phyloP scores from a whole-genome alignment of 176 grass and related monocot genomes.

The Triticum turgidum region DNA sequence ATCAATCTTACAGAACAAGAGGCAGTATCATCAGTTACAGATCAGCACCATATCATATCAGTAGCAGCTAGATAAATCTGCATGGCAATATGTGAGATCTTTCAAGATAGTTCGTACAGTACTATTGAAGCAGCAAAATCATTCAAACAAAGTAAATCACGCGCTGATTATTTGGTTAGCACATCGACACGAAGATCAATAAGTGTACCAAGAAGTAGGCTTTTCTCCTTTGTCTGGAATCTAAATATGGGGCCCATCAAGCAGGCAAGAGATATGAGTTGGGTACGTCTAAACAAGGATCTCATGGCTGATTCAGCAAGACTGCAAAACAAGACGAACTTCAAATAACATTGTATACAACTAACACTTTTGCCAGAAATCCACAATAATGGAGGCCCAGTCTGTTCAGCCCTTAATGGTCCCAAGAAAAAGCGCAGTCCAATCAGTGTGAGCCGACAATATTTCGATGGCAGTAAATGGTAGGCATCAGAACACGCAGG shows the following conservation, averaged over 20 bases:
- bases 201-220: constrained; percentile 32
- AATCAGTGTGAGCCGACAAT: constrained; percentile 43
- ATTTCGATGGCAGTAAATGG: constrained; percentile 37
- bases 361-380: constrained; percentile 39
- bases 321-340: constrained; percentile 33
- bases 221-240: constrained; percentile 34
- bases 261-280: constrained; percentile 28
- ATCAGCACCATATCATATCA: constrained; percentile 34
- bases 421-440: constrained; percentile 31
- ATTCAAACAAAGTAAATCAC: constrained; percentile 19
- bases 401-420: constrained; percentile 45
- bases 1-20: constrained; percentile 20
- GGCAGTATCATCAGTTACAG: constrained; percentile 2
- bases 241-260: constrained; percentile 24
- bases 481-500: constrained; percentile 37
- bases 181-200: constrained; percentile 27
- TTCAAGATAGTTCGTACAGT: neutral
- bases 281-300: constrained; percentile 19
- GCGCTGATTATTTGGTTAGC: constrained; percentile 25
- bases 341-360: constrained; percentile 44
- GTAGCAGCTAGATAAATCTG: constrained; percentile 3
- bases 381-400: constrained; percentile 61
- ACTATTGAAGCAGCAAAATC: constrained; percentile 17
- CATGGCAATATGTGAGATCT: constrained; percentile 28
- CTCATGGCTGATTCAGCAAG: constrained; percentile 26